Base-by-base conservation (phyloP, 495 filamentous ascomycete genomes). In the Podospora anserina region DNA sequence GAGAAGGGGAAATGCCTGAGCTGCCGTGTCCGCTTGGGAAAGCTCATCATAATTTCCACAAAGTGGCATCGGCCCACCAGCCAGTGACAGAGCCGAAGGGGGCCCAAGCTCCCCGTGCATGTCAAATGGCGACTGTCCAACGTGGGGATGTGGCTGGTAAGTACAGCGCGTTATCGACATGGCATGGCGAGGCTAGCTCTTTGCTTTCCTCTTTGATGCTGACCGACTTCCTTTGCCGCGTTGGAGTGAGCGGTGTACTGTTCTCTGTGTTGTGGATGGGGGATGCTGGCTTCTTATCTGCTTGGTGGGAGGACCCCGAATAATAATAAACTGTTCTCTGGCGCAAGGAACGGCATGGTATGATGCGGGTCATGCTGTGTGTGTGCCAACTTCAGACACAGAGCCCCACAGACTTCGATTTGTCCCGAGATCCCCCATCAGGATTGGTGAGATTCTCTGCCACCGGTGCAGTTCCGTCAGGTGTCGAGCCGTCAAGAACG, bases 1-100 rank as follows among this genome's bases (percentile, higher is more conserved):
- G 61, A 58, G 23, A 19, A 58, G 23, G 55, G 23, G 23, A 58
- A 58, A 26, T 20, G 55, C 55, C 13, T 26, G 49, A 44, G 39
- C 68, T 66, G 26, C 23, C 61, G 44, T 66, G 58, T 20, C 61
- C 60, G 66, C 20, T 61, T 62, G 59, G 57, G 44, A 55, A 27
- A 34, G 34, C 69, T 54, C 67, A 74, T 74, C 74, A 69, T 66
- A 76, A 72, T 76, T 76, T 74, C 70, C 66, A 70, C 64, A 69
- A 70, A 74, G 68, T 71, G 69, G 61, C 62, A 69, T 72, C 66
- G 66, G 34, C 66, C 74, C 68, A 69, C 70, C 39, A 49, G 13
- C 63, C 67, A 49, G 32, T 63, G 30, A 39, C 28, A 32, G 60
- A 62, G 16, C 30, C 26, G 20, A 62, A n/a, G 20, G 26, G 61